These are phyloP conservation scores for Nothophoma quercina DNA, from an alignment of 2,329 filamentous ascomycete species.

Conservation along the genomic window DNA sequence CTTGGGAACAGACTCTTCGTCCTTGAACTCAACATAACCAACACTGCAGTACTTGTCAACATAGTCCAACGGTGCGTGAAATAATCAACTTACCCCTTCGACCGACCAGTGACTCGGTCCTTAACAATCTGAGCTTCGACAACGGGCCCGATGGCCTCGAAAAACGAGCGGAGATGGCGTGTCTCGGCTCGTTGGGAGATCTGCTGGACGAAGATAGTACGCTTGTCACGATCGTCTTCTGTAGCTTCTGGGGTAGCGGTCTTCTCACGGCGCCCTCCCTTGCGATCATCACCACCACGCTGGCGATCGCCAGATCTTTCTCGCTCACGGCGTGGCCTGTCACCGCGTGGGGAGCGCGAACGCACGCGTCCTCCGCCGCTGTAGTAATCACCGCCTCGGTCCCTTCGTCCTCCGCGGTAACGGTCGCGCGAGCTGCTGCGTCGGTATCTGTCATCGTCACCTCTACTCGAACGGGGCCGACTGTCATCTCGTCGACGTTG, in stretches of 20 bases:
- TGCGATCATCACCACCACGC: slow-evolving; percentile 50
- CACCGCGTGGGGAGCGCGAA: slow-evolving; percentile 50
- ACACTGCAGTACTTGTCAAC: slow-evolving; percentile 70
- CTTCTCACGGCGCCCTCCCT: slow-evolving; percentile 46
- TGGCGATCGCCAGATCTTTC: slow-evolving; percentile 58
- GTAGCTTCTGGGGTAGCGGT: slow-evolving; percentile 75
- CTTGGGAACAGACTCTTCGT: slow-evolving; percentile 90
- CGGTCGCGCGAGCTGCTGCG: slow-evolving; percentile 40
- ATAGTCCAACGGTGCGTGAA: neutral
- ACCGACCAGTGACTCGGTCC: slow-evolving; percentile 93
- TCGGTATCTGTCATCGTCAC: slow-evolving; percentile 47
- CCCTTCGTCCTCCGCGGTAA: slow-evolving; percentile 36
- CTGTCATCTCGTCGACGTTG: slow-evolving; percentile 41
- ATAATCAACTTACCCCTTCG: slow-evolving; percentile 79
- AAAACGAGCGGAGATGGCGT: slow-evolving; percentile 92
- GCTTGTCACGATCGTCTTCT: slow-evolving; percentile 94
- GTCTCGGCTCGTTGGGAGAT: slow-evolving; percentile 92
- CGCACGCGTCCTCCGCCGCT: slow-evolving; percentile 46
- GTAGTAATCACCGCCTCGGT: slow-evolving; percentile 52
- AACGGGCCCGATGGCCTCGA: slow-evolving; percentile 92
- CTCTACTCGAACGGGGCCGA: slow-evolving; percentile 42
- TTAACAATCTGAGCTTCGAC: slow-evolving; percentile 99
- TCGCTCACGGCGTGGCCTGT: slow-evolving; percentile 60
- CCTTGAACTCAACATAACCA: slow-evolving; percentile 98
- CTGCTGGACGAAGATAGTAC: slow-evolving; percentile 98